phyloP scores from a whole-genome alignment of 2,329 filamentous ascomycete genomes.

The Cladosporium sp. region DNA sequence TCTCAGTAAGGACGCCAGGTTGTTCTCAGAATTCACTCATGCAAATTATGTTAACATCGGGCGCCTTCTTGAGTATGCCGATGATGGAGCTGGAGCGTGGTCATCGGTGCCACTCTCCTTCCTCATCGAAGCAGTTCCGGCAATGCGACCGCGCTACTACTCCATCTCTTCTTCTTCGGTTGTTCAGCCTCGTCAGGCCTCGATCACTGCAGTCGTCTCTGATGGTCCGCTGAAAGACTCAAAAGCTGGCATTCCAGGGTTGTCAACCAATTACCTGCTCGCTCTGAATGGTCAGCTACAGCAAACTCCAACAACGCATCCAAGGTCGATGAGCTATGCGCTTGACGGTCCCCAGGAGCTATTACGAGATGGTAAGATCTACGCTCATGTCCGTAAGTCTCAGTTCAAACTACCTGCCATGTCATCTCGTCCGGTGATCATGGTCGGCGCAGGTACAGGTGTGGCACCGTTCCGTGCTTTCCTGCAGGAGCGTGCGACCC shows the following conservation, averaged over 20 bases:
- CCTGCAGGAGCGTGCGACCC: constrained; percentile 31
- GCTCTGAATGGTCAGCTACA: constrained; percentile 31
- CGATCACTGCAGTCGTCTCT: constrained; percentile 61
- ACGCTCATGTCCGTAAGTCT: constrained; percentile 39
- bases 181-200: constrained; percentile 13
- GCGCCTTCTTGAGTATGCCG: constrained; percentile 62
- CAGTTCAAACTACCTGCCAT: constrained; percentile 45
- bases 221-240: constrained; percentile 14
- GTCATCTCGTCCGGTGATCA: constrained; percentile 45
- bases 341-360: constrained; percentile 33
- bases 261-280: constrained; percentile 38
- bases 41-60: constrained; percentile 41
- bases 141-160: constrained; percentile 24
- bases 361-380: constrained; percentile 33
- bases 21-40: constrained; percentile 50
- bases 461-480: constrained; percentile 47
- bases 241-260: constrained; percentile 33
- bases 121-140: constrained; percentile 35
- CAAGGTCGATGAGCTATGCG: constrained; percentile 29
- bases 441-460: constrained; percentile 51
- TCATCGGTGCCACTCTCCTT: constrained; percentile 58
- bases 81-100: constrained; percentile 26
- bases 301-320: constrained; percentile 38
- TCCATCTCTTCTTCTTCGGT: constrained; percentile 24
- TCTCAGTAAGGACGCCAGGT: constrained; percentile 25